Base-by-base conservation (phyloP, 805 yeast species). In the Kazachstania kunashirensis region DNA sequence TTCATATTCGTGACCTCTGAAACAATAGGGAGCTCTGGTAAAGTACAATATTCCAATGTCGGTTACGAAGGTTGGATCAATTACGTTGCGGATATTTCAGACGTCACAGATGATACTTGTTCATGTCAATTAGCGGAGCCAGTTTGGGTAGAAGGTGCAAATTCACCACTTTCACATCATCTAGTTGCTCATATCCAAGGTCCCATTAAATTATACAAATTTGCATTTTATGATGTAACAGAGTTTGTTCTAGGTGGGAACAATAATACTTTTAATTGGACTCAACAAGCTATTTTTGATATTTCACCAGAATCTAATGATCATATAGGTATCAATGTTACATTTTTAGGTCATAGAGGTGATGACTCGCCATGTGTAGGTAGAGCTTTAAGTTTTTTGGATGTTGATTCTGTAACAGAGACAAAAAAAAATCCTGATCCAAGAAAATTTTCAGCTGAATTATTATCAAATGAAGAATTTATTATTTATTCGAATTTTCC, bases 141-240 rank as follows among this genome's bases (percentile, higher is more conserved):
- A 12, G 39, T 33, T 21, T 49, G 50, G 48, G 52, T 52, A 31
- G 53, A 65, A 7, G 86, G 86, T 15, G 30, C 73, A 5, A 77
- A 76, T 50, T 62, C 84, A 9, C 88, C 88, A 2, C 46, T 79
- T 19, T 60, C 75, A 46, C 75, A 67, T 37, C 82, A 73, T 44
- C 62, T 80, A 8, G 74, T 83, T 1, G 84, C 80, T 8, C 86
- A 80, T 52, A 70, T 80, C 52, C 69, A 86, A 56, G 88, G 88
- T 13, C 88, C 88, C 3, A 55, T 79, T 41, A 57, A 63, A 6
- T 63, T 80, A 46, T 61, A 59, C 38, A 63, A 70, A 45, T 80
- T 79, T 53, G 86, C 75, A 3, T 74, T 61, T 46, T 80, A 75
- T 51, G 65, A 65, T 14, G 46, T 75, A 9, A 63, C 62, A 2